Base-by-base conservation (phyloP, 176 grass and related monocot genomes). In the Alopecurus myosuroides region DNA sequence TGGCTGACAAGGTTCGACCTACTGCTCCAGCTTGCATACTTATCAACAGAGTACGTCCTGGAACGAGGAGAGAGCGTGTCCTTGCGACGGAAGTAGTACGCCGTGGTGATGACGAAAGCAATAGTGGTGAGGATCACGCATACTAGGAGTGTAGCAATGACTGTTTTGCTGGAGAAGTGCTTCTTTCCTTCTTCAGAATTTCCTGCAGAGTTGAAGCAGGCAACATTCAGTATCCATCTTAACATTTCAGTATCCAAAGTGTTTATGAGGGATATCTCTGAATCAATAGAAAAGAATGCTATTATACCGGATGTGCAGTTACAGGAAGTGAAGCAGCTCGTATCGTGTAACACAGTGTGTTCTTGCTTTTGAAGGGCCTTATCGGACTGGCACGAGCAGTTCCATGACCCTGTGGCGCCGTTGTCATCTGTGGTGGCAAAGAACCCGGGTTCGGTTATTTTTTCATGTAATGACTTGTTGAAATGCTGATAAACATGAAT, bases 241-340 rank as follows among this genome's bases (percentile, higher is more conserved):
- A 46, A 22, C 18, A 5, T 67, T 28, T 56, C 41, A 63, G 58
- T 3, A 26, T 34, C 23, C 18, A 26, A 56, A 40, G 44, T 25
- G 1, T 13, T 5, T 19, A 67, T 1, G 3, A n/a, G 13, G 53
- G 20, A 31, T 68, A 26, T 13, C 63, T 77, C 53, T 80, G 70
- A 61, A 81, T 74, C 14, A 67, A 9, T 76, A 63, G 73, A 60
- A 28, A 37, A 70, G 44, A 19, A 33, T 26, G 1, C 62, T 19
- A n/a, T 77, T 77, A 49, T 88, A 99, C 97, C 93, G 0, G 86
- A 91, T 70, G 91, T 99, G 89, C 97, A 99, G 85, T 99, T 96
- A 75, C 97, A 99, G 70, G 93, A 86, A 88, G 85, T 88, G 74
- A 99, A 99, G 84, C 91, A 95, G 41, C 82, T 86, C 30, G 29